phyloP scores from a whole-genome alignment of 208 protist genomes.

The Histomonas meleagridis region DNA sequence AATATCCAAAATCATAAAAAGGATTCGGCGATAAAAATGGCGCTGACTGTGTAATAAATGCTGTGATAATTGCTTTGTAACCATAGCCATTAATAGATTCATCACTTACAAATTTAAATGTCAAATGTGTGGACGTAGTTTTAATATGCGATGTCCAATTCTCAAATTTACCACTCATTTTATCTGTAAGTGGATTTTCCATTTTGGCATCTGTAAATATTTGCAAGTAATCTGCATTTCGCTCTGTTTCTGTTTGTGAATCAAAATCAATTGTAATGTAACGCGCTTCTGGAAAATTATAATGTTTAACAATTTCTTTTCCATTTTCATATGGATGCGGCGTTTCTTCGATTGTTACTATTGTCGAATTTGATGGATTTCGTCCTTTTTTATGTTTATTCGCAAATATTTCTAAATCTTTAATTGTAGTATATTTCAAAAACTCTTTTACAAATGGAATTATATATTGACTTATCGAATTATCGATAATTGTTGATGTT shows the following conservation, averaged over 20 bases:
- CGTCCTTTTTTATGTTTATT: neutral
- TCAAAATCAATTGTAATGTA: neutral
- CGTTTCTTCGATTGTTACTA: neutral
- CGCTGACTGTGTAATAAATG: neutral
- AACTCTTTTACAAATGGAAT: neutral
- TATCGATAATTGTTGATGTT: neutral
- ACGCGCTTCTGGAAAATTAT: conserved; percentile 4
- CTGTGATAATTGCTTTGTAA: neutral
- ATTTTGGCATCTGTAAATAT: neutral
- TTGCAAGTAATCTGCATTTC: neutral
- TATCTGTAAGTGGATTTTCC: neutral
- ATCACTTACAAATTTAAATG: neutral
- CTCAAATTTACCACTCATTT: neutral
- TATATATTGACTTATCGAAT: no score
- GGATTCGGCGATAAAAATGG: neutral
- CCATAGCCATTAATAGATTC: neutral
- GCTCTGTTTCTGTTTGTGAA: neutral
- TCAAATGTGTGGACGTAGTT: neutral
- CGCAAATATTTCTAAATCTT: neutral
- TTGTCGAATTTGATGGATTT: neutral
- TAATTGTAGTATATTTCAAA: neutral
- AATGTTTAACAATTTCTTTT: neutral
- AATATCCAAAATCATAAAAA: neutral
- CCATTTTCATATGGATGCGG: conserved; percentile 32
- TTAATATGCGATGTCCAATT: neutral